These are phyloP conservation scores for Nakazawaea wyomingensis DNA, from an alignment of 805 yeast species.

Conservation along the genomic window DNA sequence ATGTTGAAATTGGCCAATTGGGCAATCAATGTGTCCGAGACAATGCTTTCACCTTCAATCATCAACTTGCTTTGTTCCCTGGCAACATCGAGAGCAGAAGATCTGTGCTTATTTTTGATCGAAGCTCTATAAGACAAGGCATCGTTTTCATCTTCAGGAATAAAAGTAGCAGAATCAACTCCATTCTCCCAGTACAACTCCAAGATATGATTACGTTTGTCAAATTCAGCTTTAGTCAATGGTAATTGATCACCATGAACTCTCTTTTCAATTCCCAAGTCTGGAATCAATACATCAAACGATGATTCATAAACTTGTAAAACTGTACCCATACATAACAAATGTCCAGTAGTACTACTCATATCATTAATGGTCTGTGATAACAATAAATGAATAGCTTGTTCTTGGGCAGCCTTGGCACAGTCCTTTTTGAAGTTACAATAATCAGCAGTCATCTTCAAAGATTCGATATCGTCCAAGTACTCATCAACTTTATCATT, in stretches of 20 bases:
- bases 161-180: constrained; percentile 84
- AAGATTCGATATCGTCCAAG: constrained; percentile 55
- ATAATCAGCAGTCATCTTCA: constrained; percentile 82
- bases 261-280: constrained; percentile 90
- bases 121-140: constrained; percentile 73
- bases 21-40: constrained; percentile 38
- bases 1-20: constrained; percentile 48
- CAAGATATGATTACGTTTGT: constrained; percentile 56
- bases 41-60: constrained; percentile 24
- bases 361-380: constrained; percentile 80
- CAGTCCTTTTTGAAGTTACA: constrained; percentile 96
- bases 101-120: constrained; percentile 70
- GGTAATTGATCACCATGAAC: constrained; percentile 98
- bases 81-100: constrained; percentile 71
- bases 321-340: constrained; percentile 80
- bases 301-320: constrained; percentile 94
- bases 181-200: constrained; percentile 92
- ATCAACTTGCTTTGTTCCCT: constrained; percentile 39
- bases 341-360: constrained; percentile 69
- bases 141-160: constrained; percentile 86
- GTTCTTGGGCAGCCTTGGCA: constrained; percentile 89
- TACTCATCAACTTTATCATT: constrained; percentile 33
- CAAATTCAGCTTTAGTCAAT: constrained; percentile 86
- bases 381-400: constrained; percentile 80
- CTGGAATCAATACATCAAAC: constrained; percentile 88